Evolutionary conservation across 345 rosid genomes (phyloP).

Genomic region (Erucastrum elatum): DNA sequence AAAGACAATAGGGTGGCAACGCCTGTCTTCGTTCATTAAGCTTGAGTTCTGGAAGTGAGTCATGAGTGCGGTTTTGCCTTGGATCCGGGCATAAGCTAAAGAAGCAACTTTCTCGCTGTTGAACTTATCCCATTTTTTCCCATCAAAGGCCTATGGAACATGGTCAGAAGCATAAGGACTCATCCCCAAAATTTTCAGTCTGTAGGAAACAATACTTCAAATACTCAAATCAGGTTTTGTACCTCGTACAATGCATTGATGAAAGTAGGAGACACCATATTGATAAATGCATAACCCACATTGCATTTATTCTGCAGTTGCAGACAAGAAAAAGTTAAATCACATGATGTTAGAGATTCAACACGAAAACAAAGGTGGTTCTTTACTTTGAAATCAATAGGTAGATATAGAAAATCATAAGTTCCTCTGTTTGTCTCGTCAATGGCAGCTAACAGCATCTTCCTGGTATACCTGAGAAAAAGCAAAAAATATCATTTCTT

Average conservation of each 20-base stretch:
- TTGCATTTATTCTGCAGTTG: conserved; percentile 88
- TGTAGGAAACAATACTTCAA: conserved; percentile 2
- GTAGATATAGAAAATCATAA: conserved; percentile 72
- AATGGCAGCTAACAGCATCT: conserved; percentile 75
- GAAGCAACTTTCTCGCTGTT: conserved; percentile 86
- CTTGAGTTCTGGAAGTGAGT: conserved; percentile 79
- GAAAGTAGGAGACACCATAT: conserved; percentile 70
- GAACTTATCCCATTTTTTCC: conserved; percentile 84
- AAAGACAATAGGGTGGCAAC: conserved; percentile 76
- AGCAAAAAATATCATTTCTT: no score
- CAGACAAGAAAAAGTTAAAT: conserved; percentile 26
- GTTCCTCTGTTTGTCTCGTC: conserved; percentile 66
- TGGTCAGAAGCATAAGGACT: conserved; percentile 1
- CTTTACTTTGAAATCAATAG: conserved; percentile 77
- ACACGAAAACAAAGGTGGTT: neutral
- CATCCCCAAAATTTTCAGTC: neutral
- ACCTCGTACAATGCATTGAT: conserved; percentile 74
- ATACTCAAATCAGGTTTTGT: conserved; percentile 13
- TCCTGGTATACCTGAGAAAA: conserved; percentile 61
- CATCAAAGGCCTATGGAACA: conserved; percentile 59
- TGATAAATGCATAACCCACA: conserved; percentile 83
- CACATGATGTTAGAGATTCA: conserved; percentile 7
- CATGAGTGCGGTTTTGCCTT: conserved; percentile 70
- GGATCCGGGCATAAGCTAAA: conserved; percentile 78
- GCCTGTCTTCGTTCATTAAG: conserved; percentile 75